Base-by-base conservation (phyloP, 345 rosid genomes). In the Eucalyptus guilfoylei region DNA sequence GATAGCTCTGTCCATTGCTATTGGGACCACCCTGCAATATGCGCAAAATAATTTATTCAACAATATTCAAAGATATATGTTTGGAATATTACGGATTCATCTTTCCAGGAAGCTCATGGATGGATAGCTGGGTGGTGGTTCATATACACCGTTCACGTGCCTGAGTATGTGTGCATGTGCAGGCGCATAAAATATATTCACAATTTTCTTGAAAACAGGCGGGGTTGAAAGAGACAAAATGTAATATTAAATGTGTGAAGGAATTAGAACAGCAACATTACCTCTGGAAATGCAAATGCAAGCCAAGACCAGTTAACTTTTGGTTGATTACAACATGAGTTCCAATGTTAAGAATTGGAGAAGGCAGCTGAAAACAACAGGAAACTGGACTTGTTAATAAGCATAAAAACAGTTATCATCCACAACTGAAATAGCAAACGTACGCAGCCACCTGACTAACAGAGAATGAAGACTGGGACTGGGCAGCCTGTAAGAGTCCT, bases 271-370 rank as follows among this genome's bases (percentile, higher is more conserved):
- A 76, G 54, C 40, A 89, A 91, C 55, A 52, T 80, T 91, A 98
- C 99, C 99, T 98, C 91, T 97, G 98, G 94, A 98, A 97, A 93
- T 93, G 98, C 92, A 95, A 80, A 89, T 97, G 95, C 95, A 96
- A 92, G 89, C 98, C 96, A 92, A 90, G 92, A 86, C 91, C 90
- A 72, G 89, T 95, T 55, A 98, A 94, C 93, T 98, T 97, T 89
- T 90, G 97, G 91, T 98, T 98, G 91, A 98, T 94, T 55, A 98
- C 92, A 90, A 97, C 97, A 94, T 92, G 99, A 89, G 94, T 92
- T 90, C 95, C 97, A 91, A 96, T 94, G 91, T 95, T 98, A 67
- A 98, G 95, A 81, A 95, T 93, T 86, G 97, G 91, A 32, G 97
- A 89, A 23, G 99, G 93, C 89, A 96, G 93, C 99, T 96, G 95